phyloP scores from a whole-genome alignment of 345 rosid genomes.

The Lumnitzera littorea region DNA sequence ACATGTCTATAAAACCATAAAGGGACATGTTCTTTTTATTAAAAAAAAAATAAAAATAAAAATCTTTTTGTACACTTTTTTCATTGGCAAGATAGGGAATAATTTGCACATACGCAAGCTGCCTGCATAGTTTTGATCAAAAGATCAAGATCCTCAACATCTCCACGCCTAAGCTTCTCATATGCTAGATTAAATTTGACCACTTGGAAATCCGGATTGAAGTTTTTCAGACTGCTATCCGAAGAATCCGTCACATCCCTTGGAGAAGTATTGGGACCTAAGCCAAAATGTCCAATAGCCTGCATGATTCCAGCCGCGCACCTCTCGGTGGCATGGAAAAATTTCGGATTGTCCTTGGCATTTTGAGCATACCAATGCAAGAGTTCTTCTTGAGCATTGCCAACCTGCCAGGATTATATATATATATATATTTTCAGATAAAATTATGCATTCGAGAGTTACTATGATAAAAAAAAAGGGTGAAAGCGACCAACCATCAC shows the following conservation, averaged over 20 bases:
- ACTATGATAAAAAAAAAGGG: too few relatives aligned
- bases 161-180: conserved; percentile 95
- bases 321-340: conserved; percentile 76
- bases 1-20: too few relatives aligned
- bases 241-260: conserved; percentile 60
- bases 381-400: conserved; percentile 98
- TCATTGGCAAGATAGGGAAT: too few relatives aligned
- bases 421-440: too few relatives aligned
- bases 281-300: conserved; percentile 85
- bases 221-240: conserved; percentile 22
- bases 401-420: conserved; percentile 37
- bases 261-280: conserved; percentile 81
- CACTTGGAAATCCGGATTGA: conserved; percentile 43
- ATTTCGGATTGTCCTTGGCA: conserved; percentile 72
- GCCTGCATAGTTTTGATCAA: conserved; percentile 58
- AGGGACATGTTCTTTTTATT: too few relatives aligned
- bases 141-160: conserved; percentile 59
- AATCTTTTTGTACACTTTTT: too few relatives aligned
- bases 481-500: conserved; percentile 62
- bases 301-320: conserved; percentile 91
- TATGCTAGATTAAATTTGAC: conserved; percentile 69
- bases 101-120: conserved; percentile 48
- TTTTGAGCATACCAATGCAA: conserved; percentile 85
- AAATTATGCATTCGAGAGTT: too few relatives aligned
- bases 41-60: too few relatives aligned